Evolutionary conservation across 106 monocot species (phyloP), one percentile per base, ranked within the genome.

Genomic region (Vanilla planifolia): DNA sequence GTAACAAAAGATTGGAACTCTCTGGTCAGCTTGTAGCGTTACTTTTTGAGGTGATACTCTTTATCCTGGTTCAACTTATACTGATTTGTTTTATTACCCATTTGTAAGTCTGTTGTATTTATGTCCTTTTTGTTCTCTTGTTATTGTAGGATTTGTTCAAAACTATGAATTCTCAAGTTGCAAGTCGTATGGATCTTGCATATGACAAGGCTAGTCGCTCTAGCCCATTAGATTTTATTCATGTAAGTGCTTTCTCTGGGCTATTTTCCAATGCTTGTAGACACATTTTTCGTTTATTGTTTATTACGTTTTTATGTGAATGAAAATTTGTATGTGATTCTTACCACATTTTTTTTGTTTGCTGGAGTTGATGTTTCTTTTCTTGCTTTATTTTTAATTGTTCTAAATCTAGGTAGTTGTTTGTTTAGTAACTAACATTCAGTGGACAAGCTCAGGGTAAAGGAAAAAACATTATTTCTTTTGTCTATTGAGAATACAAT

Each of bases 1-100:
- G 98, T 14, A 98, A 98, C 71, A 98, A 98, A 48, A 84, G 98
- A 14, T 76, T 98, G 62, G 98, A 98, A 74, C 72, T 98, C 32
- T 98, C 98, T 2, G 98, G 98, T 26, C 98, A 98, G 63, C 77
- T 98, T 11, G 64, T 98, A 2, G 84, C 98, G 19, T 78, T 98
- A 62, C 92, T 98, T 55, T 98, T 98, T 82, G 98, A 98, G 85
- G 89, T 85, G 26, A 61, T 43, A 29, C 35, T 36, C 14, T 42
- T 66, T n/a, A n/a, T n/a, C n/a, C n/a, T n/a, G n/a, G n/a, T n/a
- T n/a, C n/a, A n/a, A n/a, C n/a, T n/a, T n/a, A n/a, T n/a, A n/a
- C n/a, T n/a, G n/a, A n/a, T n/a, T n/a, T n/a, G n/a, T n/a, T n/a
- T n/a, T n/a, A n/a, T n/a, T n/a, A n/a, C n/a, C n/a, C n/a, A n/a